Percentiles rank a stretch among this genome's conserved stretches.
Evolutionary conservation across 129 eudicot genomes (phyloP).

Genomic region (Tanacetum coccineum): DNA sequence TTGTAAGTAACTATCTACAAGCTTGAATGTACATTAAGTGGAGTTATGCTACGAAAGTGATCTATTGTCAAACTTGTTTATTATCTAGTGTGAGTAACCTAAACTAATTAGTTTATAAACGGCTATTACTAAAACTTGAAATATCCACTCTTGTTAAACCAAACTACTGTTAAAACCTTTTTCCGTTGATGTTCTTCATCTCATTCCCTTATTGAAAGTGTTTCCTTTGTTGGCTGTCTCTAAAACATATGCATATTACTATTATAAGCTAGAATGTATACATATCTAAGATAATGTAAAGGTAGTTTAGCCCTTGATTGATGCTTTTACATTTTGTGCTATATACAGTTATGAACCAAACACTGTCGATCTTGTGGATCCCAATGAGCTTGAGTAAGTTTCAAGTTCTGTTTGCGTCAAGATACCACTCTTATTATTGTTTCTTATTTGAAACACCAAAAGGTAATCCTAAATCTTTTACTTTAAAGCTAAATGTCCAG

Average conservation of each 20-base stretch:
- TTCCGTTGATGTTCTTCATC: slow-evolving; percentile 94
- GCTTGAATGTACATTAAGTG: no score
- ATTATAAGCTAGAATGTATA: neutral
- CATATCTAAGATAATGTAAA: neutral
- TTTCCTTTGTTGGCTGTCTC: slow-evolving; percentile 85
- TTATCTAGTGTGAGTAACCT: no score
- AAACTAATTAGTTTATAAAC: no score
- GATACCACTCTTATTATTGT: neutral
- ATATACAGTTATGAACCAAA: slow-evolving; percentile 85
- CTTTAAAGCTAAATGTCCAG: no score
- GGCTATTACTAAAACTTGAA: no score
- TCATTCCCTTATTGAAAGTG: slow-evolving; percentile 84
- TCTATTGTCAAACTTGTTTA: no score
- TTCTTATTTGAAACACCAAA: slow-evolving; percentile 17
- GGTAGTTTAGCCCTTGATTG: slow-evolving; percentile 14
- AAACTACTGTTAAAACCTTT: no score
- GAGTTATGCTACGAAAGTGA: no score
- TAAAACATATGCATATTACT: slow-evolving; percentile 50
- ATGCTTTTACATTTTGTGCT: slow-evolving; percentile 13
- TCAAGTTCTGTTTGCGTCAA: neutral
- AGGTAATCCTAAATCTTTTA: no score
- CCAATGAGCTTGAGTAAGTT: slow-evolving; percentile 86
- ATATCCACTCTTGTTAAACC: no score
- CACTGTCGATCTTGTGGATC: slow-evolving; percentile 90
- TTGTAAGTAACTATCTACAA: no score